These are phyloP conservation scores for Trichoderma afroharzianum DNA, from an alignment of 2,329 filamentous ascomycete species.

Conservation along the genomic window DNA sequence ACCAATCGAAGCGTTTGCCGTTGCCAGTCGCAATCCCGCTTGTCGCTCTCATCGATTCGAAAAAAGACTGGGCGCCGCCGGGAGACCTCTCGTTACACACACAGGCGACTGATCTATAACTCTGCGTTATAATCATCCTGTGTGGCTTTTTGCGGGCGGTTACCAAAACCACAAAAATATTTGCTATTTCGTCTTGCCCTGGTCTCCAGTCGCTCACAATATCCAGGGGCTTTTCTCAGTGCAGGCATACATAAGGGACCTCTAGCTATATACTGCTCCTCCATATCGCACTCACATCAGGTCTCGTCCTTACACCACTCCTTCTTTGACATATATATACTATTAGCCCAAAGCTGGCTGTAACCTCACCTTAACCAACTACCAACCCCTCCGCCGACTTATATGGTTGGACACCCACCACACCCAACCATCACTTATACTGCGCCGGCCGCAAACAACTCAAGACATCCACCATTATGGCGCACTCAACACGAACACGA, in stretches of 20 bases:
- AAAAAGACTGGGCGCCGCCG: neutral
- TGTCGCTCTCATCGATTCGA: conserved; percentile 14
- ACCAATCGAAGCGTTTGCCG: conserved; percentile 10
- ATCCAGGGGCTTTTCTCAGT: neutral
- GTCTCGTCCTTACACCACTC: neutral
- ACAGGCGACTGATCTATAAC: conserved; percentile 5
- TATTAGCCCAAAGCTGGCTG: neutral
- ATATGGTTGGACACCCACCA: neutral
- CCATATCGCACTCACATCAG: neutral
- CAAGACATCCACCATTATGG: conserved; percentile 4
- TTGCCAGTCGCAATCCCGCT: conserved; percentile 18
- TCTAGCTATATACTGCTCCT: conserved; percentile 9
- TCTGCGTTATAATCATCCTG: conserved; percentile 1
- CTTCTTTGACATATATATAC: neutral
- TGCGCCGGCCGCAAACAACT: neutral
- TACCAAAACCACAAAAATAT: conserved; percentile 12
- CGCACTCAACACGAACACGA: conserved; percentile 25
- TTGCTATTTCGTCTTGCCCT: neutral
- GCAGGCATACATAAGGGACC: neutral
- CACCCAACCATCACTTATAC: neutral
- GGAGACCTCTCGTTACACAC: neutral
- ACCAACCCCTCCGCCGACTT: neutral
- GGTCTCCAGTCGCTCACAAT: neutral
- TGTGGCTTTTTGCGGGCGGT: neutral
- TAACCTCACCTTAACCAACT: neutral